Evolutionary conservation across 495 filamentous ascomycete genomes (phyloP).

Genomic region (Aspergillus egyptiacus): DNA sequence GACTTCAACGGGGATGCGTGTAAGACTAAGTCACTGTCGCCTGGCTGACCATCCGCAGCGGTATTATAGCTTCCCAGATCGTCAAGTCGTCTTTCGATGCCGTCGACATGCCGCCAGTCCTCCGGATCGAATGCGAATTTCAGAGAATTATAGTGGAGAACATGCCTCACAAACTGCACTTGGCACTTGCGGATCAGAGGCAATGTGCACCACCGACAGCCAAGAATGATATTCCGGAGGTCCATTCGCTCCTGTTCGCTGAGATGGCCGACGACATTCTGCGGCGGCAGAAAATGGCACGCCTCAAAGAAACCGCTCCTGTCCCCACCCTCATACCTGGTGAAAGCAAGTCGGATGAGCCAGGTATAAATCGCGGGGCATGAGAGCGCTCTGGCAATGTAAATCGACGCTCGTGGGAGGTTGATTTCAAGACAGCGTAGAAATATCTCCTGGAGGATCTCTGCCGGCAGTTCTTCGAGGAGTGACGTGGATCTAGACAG

Average conservation of each 20-base stretch:
- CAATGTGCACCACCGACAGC: conserved; percentile 43
- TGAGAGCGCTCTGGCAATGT: conserved; percentile 30
- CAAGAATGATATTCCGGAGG: conserved; percentile 33
- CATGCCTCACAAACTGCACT: conserved; percentile 32
- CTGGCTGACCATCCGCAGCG: conserved; percentile 18
- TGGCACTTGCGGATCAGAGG: conserved; percentile 37
- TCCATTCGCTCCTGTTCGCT: conserved; percentile 18
- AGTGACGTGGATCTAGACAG: conserved; percentile 19
- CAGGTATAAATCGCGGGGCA: conserved; percentile 37
- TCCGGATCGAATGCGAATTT: conserved; percentile 22
- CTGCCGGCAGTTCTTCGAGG: conserved; percentile 47
- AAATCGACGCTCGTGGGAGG: conserved; percentile 42
- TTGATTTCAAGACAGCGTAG: conserved; percentile 45
- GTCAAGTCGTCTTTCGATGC: conserved; percentile 20
- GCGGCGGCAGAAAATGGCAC: conserved; percentile 33
- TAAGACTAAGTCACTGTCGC: conserved; percentile 32
- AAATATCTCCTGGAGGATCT: conserved; percentile 50
- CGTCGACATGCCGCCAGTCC: conserved; percentile 16
- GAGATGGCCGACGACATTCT: conserved; percentile 29
- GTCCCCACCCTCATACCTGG: conserved; percentile 27
- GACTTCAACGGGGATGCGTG: conserved; percentile 5
- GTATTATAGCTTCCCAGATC: conserved; percentile 16
- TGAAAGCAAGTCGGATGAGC: conserved; percentile 41
- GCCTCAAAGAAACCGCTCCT: conserved; percentile 26
- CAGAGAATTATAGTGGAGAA: conserved; percentile 23